phyloP scores from a whole-genome alignment of 1,284 basidiomycete genomes.

The Cutaneotrichosporon mucoides region DNA sequence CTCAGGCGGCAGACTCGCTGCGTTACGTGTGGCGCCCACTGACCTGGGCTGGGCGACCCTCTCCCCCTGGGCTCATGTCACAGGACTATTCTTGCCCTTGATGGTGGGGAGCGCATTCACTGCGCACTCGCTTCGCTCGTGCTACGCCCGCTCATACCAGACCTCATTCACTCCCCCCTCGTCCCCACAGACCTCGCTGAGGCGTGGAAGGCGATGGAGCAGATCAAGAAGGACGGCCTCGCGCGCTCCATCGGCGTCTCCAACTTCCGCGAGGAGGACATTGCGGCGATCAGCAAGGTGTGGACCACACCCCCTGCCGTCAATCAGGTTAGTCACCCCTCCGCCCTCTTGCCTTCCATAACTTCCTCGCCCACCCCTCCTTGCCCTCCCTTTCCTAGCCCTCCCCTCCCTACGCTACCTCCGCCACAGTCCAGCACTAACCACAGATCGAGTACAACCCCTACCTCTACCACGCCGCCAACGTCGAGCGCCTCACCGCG shows the following conservation, averaged over 20 bases:
- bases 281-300: constrained; percentile 48
- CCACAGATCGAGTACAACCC: constrained; percentile 75
- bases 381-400: not conserved
- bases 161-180: constrained; percentile 66
- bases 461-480: constrained; percentile 62
- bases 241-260: constrained; percentile 77
- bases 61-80: too few relatives aligned
- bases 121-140: not conserved
- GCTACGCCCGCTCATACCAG: constrained; percentile 37
- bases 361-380: not conserved
- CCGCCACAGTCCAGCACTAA: constrained; percentile 49
- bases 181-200: constrained; percentile 27
- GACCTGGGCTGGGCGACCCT: too few relatives aligned
- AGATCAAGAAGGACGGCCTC: constrained; percentile 61
- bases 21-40: too few relatives aligned
- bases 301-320: constrained; percentile 61
- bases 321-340: constrained; percentile 61
- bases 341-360: not conserved
- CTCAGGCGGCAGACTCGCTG: not conserved
- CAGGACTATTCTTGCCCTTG: too few relatives aligned
- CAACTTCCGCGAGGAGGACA: constrained; percentile 67
- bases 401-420: too few relatives aligned
- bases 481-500: constrained; percentile 54
- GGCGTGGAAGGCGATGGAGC: constrained; percentile 68
- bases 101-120: too few relatives aligned